phyloP scores from a whole-genome alignment of 352 stramenopile species.

The Thalassiosira mediterranea region DNA sequence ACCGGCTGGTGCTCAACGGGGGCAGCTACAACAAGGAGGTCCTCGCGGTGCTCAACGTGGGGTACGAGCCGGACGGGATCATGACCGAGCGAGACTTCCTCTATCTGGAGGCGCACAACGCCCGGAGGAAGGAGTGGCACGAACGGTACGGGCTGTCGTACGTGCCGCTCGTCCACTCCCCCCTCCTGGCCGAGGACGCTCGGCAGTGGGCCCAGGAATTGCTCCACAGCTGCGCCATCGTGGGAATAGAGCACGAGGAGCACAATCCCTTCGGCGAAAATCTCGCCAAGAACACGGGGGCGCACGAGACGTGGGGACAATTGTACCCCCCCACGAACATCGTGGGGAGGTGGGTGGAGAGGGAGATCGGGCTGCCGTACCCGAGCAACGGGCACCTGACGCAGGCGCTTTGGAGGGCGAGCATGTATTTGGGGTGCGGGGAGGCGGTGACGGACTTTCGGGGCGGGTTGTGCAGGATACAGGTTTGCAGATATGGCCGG shows the following conservation, averaged over 20 bases:
- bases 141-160: neutral
- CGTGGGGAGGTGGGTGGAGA: constrained; percentile 42
- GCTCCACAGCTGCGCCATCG: constrained; percentile 5
- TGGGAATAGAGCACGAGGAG: constrained; percentile 16
- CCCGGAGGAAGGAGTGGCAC: neutral
- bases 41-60: neutral
- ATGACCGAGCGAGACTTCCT: neutral
- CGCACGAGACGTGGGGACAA: neutral
- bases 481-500: constrained; percentile 57
- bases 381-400: constrained; percentile 53
- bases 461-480: constrained; percentile 38
- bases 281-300: constrained; percentile 23
- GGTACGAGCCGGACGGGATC: constrained; percentile 11
- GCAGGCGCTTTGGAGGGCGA: constrained; percentile 41
- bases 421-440: constrained; percentile 32
- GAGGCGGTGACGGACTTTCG: constrained; percentile 30
- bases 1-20: neutral
- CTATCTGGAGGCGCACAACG: neutral
- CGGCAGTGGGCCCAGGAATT: constrained; percentile 8
- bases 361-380: constrained; percentile 45
- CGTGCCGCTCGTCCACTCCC: neutral
- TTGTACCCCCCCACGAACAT: neutral
- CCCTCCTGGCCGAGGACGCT: neutral
- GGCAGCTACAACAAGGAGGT: neutral
- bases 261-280: constrained; percentile 28